A percentile compares a stretch with the other conserved stretches of the same genome.
These are phyloP conservation scores for Corynascus novoguineensis DNA, from an alignment of 495 filamentous ascomycete species.

Conservation along the genomic window DNA sequence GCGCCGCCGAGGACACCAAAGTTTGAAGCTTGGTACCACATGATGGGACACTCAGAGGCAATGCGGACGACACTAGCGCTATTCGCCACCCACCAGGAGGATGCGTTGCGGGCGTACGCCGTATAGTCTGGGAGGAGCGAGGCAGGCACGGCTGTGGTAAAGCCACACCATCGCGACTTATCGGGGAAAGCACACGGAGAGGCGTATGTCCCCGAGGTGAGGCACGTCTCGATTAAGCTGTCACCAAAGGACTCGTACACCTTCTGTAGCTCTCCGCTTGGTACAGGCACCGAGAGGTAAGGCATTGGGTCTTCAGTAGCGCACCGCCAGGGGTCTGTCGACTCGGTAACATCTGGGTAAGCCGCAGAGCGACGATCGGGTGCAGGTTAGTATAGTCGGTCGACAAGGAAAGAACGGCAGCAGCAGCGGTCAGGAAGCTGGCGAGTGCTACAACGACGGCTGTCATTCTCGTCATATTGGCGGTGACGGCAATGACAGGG, in stretches of 20 bases:
- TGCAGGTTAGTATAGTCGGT: neutral
- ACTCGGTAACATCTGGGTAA: neutral
- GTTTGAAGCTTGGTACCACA: neutral
- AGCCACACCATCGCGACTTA: neutral
- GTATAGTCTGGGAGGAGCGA: neutral
- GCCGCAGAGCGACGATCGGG: neutral
- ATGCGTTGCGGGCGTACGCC: neutral
- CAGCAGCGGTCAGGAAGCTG: neutral
- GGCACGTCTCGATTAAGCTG: neutral
- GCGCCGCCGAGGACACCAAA: conserved; percentile 1
- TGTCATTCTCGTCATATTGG: neutral
- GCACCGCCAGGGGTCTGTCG: neutral
- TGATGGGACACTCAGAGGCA: neutral
- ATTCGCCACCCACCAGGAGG: neutral
- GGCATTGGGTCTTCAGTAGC: neutral
- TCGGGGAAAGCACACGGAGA: neutral
- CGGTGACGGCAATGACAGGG: neutral
- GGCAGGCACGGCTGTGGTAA: neutral
- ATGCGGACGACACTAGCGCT: neutral
- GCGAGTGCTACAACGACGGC: neutral
- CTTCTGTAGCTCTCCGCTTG: neutral
- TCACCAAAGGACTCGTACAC: neutral
- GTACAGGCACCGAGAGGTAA: neutral
- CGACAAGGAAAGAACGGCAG: neutral
- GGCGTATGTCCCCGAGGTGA: neutral